These are phyloP conservation scores for Malassezia sympodialis DNA, from an alignment of 1,284 basidiomycete genomes.

Conservation along the genomic window DNA sequence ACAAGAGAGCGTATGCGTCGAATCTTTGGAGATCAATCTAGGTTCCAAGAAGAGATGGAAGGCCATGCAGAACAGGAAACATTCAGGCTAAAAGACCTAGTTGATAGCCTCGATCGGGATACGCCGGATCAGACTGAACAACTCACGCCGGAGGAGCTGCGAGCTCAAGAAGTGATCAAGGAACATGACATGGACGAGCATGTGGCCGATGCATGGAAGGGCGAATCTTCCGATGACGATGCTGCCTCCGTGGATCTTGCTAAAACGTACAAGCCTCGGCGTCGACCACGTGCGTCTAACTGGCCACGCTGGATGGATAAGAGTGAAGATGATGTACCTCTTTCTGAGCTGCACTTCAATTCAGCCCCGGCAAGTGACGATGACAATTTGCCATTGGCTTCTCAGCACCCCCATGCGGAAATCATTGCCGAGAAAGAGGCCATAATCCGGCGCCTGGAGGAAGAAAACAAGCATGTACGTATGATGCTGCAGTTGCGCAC, in stretches of 20 bases:
- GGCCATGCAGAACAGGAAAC: neutral
- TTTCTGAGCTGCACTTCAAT: neutral
- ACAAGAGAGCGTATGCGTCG: conserved; percentile 43
- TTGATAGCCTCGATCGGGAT: neutral
- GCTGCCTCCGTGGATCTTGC: neutral
- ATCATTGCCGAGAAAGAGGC: conserved; percentile 45
- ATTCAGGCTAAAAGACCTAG: neutral
- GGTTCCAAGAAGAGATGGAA: conserved; percentile 35
- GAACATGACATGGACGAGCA: neutral
- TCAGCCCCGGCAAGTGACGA: neutral
- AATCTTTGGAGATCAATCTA: conserved; percentile 30
- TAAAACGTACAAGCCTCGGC: neutral
- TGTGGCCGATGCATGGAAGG: conserved; percentile 9
- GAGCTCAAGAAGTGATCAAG: neutral
- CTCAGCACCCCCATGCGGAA: conserved; percentile 38
- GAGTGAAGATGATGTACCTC: conserved; percentile 24
- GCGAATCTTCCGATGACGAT: neutral
- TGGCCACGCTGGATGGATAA: conserved; percentile 12
- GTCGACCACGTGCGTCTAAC: neutral
- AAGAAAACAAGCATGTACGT: conserved; percentile 27
- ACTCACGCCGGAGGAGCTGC: neutral
- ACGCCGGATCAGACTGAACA: neutral
- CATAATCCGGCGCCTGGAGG: conserved; percentile 33
- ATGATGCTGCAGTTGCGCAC: conserved; percentile 9
- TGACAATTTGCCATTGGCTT: conserved; percentile 32